phyloP scores from a whole-genome alignment of 2,329 filamentous ascomycete species.

The Teratosphaeria destructans region DNA sequence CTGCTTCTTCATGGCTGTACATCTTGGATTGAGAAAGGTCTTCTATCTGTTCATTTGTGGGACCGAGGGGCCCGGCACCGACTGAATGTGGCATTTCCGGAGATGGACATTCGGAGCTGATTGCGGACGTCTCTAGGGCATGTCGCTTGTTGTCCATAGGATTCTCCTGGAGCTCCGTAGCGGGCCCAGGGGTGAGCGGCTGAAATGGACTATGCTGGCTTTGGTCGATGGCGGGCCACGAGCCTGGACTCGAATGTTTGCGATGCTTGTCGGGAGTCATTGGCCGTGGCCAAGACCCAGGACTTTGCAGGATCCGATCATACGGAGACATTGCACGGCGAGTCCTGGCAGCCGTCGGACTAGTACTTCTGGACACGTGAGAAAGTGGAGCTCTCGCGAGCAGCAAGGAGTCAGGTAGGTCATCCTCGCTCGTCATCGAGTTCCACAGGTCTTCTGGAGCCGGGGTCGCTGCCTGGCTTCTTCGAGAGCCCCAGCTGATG shows the following conservation, averaged over 20 bases:
- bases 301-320: constrained; percentile 12
- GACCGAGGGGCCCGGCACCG: neutral
- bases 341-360: constrained; percentile 7
- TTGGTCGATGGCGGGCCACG: constrained; percentile 17
- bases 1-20: constrained; percentile 69
- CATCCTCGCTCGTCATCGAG: constrained; percentile 21
- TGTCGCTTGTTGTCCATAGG: constrained; percentile 15
- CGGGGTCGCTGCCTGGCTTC: constrained; percentile 14
- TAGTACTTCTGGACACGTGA: constrained; percentile 9
- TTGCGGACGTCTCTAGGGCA: constrained; percentile 7
- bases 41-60: constrained; percentile 4
- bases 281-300: constrained; percentile 21
- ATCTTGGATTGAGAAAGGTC: constrained; percentile 48
- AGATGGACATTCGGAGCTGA: neutral
- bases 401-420: constrained; percentile 20
- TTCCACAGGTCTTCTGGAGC: constrained; percentile 22
- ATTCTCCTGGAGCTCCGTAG: neutral
- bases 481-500: constrained; percentile 25
- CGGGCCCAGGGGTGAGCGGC: constrained; percentile 11
- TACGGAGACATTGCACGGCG: constrained; percentile 17
- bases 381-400: constrained; percentile 9
- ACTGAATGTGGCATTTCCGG: neutral
- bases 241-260: constrained; percentile 10
- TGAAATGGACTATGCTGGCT: constrained; percentile 11
- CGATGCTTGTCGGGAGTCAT: constrained; percentile 12